phyloP scores from a whole-genome alignment of 1,139 yeast species.

The Taphrina flavorubra region DNA sequence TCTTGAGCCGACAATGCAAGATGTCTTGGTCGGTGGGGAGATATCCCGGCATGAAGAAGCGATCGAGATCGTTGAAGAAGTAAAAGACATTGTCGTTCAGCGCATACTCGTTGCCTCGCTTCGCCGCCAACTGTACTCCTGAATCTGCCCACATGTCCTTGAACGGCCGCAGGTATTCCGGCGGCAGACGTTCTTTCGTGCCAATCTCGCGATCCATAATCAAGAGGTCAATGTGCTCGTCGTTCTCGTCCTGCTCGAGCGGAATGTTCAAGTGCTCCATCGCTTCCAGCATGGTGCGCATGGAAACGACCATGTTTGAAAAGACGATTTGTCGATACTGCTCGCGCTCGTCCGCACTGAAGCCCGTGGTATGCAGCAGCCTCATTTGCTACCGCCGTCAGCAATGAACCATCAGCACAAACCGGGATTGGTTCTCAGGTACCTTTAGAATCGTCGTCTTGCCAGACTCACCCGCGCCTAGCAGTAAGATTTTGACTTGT shows the following conservation, averaged over 20 bases:
- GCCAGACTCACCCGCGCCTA: conserved; percentile 87
- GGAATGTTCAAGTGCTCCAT: conserved; percentile 45
- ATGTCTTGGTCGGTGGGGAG: conserved; percentile 81
- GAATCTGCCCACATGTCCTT: conserved; percentile 62
- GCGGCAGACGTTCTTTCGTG: conserved; percentile 42
- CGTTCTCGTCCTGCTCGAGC: conserved; percentile 42
- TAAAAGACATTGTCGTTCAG: conserved; percentile 86
- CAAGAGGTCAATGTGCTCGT: conserved; percentile 42
- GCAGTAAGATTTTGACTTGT: conserved; percentile 46
- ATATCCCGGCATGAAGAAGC: conserved; percentile 63
- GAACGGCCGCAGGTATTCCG: conserved; percentile 48
- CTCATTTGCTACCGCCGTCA: conserved; percentile 64
- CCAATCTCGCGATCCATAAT: conserved; percentile 46
- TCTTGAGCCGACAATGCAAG: conserved; percentile 85
- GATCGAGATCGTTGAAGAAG: conserved; percentile 46
- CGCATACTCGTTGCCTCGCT: conserved; percentile 75
- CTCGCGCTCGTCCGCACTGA: conserved; percentile 73
- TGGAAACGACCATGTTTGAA: conserved; percentile 88
- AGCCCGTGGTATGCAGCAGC: conserved; percentile 83
- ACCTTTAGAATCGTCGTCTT: conserved; percentile 88
- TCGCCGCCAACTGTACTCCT: conserved; percentile 64
- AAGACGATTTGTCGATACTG: conserved; percentile 88
- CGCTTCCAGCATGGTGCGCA: conserved; percentile 73
- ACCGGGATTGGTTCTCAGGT: background rate
- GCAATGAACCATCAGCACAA: background rate